A percentile compares a stretch with the other conserved stretches of the same genome.
phyloP scores from a whole-genome alignment of 2,329 filamentous ascomycete genomes.

The Trichoderma simmonsii region DNA sequence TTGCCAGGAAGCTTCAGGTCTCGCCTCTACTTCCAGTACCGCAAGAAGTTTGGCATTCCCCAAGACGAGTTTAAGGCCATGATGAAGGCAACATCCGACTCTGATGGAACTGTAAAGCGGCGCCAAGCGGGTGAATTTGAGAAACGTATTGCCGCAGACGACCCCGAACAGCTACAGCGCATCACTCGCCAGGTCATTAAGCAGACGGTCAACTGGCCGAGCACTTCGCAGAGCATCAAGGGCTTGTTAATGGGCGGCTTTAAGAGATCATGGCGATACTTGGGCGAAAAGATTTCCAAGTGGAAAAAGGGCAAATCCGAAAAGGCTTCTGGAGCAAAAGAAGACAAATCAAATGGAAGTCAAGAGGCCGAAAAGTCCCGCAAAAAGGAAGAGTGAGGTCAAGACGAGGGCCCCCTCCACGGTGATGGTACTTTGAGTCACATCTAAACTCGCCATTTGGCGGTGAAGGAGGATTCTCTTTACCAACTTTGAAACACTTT shows the following conservation, averaged over 20 bases:
- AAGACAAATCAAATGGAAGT: slow-evolving; percentile 25
- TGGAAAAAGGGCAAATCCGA: slow-evolving; percentile 46
- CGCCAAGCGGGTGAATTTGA: slow-evolving; percentile 84
- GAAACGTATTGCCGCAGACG: slow-evolving; percentile 71
- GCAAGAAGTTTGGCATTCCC: slow-evolving; percentile 84
- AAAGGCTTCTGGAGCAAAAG: slow-evolving; percentile 24
- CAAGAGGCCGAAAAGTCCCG: slow-evolving; percentile 3
- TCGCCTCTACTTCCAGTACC: slow-evolving; percentile 92
- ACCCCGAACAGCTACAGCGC: slow-evolving; percentile 61
- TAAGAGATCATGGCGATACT: slow-evolving; percentile 66
- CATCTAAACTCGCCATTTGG: not conserved
- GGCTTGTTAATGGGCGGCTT: slow-evolving; percentile 76
- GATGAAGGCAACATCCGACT: slow-evolving; percentile 72
- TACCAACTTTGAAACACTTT: not conserved
- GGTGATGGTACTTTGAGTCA: not conserved
- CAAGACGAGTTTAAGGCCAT: slow-evolving; percentile 79
- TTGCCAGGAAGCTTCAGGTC: slow-evolving; percentile 82
- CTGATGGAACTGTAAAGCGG: slow-evolving; percentile 65
- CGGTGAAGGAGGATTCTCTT: not conserved
- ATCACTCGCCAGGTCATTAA: slow-evolving; percentile 75
- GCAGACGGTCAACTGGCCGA: slow-evolving; percentile 89
- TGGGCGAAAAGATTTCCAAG: slow-evolving; percentile 76
- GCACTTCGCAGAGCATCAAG: slow-evolving; percentile 83
- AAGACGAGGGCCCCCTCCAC: not conserved
- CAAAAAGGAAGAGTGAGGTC: not conserved